Conservation (phyloP, 495 filamentous ascomycete species). For the Letharia columbiana region DNA sequence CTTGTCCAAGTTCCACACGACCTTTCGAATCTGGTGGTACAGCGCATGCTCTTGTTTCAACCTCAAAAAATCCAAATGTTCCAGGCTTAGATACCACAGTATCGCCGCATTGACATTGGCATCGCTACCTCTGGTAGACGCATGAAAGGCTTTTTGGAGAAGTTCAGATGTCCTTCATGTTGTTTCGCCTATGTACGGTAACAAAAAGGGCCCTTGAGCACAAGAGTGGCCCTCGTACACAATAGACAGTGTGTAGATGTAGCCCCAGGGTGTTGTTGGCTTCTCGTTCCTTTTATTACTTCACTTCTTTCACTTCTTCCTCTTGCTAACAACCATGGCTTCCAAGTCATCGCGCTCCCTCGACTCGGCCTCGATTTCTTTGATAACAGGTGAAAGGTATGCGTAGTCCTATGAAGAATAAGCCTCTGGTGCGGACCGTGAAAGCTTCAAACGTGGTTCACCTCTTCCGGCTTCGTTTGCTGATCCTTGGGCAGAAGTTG, state of each 20-base stretch:
- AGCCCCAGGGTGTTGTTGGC: background rate
- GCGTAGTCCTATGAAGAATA: conserved; percentile 53
- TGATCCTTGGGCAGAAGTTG: conserved; percentile 73
- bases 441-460: conserved; percentile 34
- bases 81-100: background rate
- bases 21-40: background rate
- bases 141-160: background rate
- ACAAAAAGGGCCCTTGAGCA: background rate
- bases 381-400: conserved; percentile 74
- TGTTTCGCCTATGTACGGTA: background rate
- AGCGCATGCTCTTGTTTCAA: background rate
- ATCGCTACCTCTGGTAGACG: background rate
- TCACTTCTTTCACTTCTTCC: conserved; percentile 16
- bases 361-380: conserved; percentile 71
- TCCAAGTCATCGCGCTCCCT: conserved; percentile 79
- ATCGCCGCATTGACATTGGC: background rate
- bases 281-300: background rate
- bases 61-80: background rate
- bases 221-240: background rate
- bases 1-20: no score
- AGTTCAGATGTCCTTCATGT: background rate
- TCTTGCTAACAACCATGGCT: conserved; percentile 58
- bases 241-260: background rate
- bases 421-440: conserved; percentile 23
- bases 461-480: conserved; percentile 69